Evolutionary conservation across 192 early-diverging fungal genomes (phyloP), one percentile per base, ranked within the genome.

Genomic region (Spizellomyces punctatus): DNA sequence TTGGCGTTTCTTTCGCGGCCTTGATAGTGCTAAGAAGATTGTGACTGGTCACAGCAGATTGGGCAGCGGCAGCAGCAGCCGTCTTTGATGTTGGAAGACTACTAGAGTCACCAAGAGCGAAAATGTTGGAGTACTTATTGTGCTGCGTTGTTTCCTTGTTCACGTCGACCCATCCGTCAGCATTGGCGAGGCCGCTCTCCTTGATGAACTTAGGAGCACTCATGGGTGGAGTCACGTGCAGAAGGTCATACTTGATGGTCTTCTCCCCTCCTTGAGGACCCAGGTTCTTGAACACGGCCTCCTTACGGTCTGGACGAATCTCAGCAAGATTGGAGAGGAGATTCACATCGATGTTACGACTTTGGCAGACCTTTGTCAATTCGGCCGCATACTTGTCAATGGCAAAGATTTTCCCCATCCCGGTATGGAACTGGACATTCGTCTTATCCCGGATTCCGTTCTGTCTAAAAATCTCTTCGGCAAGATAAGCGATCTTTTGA

Each of bases 41-140:
- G 65, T 86, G 78, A 77, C 87, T 90, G 14, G 93, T 73, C 0
- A 94, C 89, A 42, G 75, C 83, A n/a, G 90, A 87, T 79, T 95
- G 88, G 46, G 85, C 86, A 19, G 93, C 87, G 60, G 91, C 92
- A n/a, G 93, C 92, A 22, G 93, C 92, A 9, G 93, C 93, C 6
- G 93, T 95, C 83, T 95, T 95, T 66, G 92, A 94, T 0, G 93
- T 95, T 12, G 93, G 93, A n/a, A 91, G 80, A 12, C 87, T 89
- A 41, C 90, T 91, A 69, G 90, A 88, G 78, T 95, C 93, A 65
- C 93, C 93, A 0, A 94, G 75, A n/a, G 92, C 74, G 72, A 88
- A 95, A 41, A 95, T 79, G 55, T 94, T 93, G 63, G 85, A 42
- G 70, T 88, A 95, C 68, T 87, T 90, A 75, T 75, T 84, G 78